These are phyloP conservation scores for Solanum lycopersicoides DNA, from an alignment of 257 asterid genomes.

Conservation along the genomic window DNA sequence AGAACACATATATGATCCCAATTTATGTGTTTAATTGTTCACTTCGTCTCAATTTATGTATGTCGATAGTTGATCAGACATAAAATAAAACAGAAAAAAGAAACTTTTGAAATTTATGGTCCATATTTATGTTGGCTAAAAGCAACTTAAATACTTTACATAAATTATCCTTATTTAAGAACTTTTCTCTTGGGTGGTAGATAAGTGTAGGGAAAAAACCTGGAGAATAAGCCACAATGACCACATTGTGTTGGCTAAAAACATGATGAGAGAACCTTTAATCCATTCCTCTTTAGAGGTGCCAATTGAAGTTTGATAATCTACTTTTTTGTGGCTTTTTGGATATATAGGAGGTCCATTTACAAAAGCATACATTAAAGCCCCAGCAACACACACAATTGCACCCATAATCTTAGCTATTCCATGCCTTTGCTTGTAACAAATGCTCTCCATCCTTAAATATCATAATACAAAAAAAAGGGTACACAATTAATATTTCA, in stretches of 20 bases:
- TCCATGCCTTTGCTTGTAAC: slow-evolving; percentile 33
- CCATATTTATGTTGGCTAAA: background rate
- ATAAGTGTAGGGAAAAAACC: slow-evolving; percentile 7
- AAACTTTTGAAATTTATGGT: no score
- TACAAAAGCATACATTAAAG: slow-evolving; percentile 43
- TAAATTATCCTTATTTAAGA: background rate
- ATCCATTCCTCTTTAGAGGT: slow-evolving; percentile 35
- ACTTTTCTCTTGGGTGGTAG: background rate
- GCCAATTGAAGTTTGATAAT: background rate
- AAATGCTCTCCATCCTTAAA: slow-evolving; percentile 35
- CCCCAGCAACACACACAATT: slow-evolving; percentile 28
- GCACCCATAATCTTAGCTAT: slow-evolving; percentile 47
- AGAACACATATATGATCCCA: no score
- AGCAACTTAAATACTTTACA: background rate
- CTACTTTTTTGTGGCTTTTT: background rate
- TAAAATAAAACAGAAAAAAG: no score
- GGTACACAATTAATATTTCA: background rate
- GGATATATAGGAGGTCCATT: slow-evolving; percentile 44
- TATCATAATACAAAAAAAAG: background rate
- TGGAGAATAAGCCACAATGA: slow-evolving; percentile 55
- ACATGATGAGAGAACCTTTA: slow-evolving; percentile 47
- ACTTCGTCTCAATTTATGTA: no score
- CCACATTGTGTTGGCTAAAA: slow-evolving; percentile 30
- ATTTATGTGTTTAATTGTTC: no score
- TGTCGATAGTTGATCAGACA: no score